phyloP scores from a whole-genome alignment of 1,139 yeast species.

The Zygoascus sp. region DNA sequence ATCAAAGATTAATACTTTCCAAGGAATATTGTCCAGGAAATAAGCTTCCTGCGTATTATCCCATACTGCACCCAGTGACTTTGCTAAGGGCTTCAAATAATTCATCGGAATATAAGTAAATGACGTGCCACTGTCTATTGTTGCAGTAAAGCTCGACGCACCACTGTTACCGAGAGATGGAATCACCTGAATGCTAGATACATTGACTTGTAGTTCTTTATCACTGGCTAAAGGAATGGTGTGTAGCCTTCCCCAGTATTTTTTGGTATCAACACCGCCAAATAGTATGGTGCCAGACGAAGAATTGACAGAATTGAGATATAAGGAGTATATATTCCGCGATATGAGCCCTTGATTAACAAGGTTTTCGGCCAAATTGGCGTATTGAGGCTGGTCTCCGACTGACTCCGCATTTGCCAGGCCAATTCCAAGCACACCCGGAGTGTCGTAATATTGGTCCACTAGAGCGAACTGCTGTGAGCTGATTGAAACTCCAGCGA shows the following conservation, averaged over 20 bases:
- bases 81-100: slow-evolving; percentile 17
- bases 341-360: slow-evolving; percentile 45
- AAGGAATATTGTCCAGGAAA: slow-evolving; percentile 12
- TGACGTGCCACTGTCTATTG: slow-evolving; percentile 13
- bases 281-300: slow-evolving; percentile 48
- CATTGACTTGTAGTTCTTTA: slow-evolving; percentile 13
- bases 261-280: slow-evolving; percentile 55
- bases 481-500: slow-evolving; percentile 9
- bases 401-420: slow-evolving; percentile 28
- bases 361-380: slow-evolving; percentile 45
- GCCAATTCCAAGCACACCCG: slow-evolving; percentile 17
- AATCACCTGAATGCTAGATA: neutral
- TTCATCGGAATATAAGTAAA: slow-evolving; percentile 23
- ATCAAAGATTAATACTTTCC: slow-evolving; percentile 31
- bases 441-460: slow-evolving; percentile 10
- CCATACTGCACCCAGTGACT: slow-evolving; percentile 20
- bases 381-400: slow-evolving; percentile 26
- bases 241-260: slow-evolving; percentile 44
- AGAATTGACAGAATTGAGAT: slow-evolving; percentile 41
- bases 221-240: slow-evolving; percentile 27
- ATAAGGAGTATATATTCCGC: slow-evolving; percentile 49
- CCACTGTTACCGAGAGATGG: slow-evolving; percentile 26
- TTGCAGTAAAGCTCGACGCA: slow-evolving; percentile 7
- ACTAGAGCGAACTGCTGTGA: slow-evolving; percentile 12
- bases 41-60: slow-evolving; percentile 14